A percentile compares a stretch with the other conserved stretches of the same genome.
phyloP scores from a whole-genome alignment of 495 filamentous ascomycete species.

The Penicillium antarcticum region DNA sequence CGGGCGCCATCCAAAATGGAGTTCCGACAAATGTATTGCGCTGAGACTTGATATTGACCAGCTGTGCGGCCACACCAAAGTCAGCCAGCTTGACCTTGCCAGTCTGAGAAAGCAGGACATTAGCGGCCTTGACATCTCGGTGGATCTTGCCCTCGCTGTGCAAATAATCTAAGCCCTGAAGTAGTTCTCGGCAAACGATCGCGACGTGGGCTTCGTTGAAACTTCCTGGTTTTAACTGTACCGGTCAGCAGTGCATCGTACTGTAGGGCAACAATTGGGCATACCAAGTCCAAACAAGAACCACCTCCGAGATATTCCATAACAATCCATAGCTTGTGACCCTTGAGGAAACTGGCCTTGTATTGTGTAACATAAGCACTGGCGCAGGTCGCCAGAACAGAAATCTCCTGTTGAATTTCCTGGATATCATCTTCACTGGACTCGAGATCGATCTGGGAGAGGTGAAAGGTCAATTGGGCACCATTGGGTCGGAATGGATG shows the following conservation, averaged over 20 bases:
- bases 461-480: constrained; percentile 21
- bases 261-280: not conserved
- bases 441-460: constrained; percentile 88
- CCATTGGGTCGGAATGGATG: constrained; percentile 9
- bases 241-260: constrained; percentile 18
- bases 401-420: constrained; percentile 97
- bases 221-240: constrained; percentile 81
- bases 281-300: constrained; percentile 87
- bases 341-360: constrained; percentile 89
- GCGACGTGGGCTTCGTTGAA: constrained; percentile 91
- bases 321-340: constrained; percentile 97
- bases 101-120: constrained; percentile 79
- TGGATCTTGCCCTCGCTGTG: constrained; percentile 96
- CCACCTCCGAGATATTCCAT: constrained; percentile 97
- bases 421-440: constrained; percentile 96
- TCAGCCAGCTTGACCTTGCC: constrained; percentile 96
- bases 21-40: constrained; percentile 99
- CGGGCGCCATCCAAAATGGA: constrained; percentile 99
- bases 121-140: constrained; percentile 95
- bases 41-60: constrained; percentile 97
- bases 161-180: constrained; percentile 88
- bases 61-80: constrained; percentile 94
- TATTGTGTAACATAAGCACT: constrained; percentile 95
- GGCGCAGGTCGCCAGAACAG: constrained; percentile 88
- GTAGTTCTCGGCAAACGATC: constrained; percentile 88